Conservation (phyloP, 768 basidiomycete genomes). For the Rhodocollybia butyracea region DNA sequence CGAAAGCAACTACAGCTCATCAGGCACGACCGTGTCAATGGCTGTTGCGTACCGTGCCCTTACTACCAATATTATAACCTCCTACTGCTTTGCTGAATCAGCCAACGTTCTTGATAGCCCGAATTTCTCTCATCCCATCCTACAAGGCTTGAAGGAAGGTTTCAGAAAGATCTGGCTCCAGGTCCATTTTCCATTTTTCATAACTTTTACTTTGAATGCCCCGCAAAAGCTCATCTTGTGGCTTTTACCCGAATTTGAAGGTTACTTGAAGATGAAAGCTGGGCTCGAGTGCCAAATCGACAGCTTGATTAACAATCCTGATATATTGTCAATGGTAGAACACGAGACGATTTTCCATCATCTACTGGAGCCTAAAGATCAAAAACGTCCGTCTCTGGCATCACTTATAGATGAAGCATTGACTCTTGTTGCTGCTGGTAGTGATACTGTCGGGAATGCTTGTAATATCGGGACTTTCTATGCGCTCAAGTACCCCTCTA, state of each 20-base stretch:
- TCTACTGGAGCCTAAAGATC: no score
- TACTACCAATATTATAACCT: constrained; percentile 27
- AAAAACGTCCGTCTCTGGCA: no score
- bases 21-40: constrained; percentile 16
- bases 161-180: constrained; percentile 5
- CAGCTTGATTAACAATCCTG: constrained; percentile 22
- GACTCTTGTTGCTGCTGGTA: no score
- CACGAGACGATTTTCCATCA: constrained; percentile 35
- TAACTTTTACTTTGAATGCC: no score
- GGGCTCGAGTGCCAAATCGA: constrained; percentile 21
- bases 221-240: constrained; percentile 15
- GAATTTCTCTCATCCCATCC: constrained; percentile 22
- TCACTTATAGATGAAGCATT: no score
- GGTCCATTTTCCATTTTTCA: constrained; percentile 21
- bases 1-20: neutral
- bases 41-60: constrained; percentile 22
- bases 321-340: constrained; percentile 19
- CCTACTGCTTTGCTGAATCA: no score
- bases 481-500: no score
- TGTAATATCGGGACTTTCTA: no score
- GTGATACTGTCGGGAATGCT: no score
- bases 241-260: constrained; percentile 14
- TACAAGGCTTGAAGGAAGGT: constrained; percentile 17
- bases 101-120: no score
- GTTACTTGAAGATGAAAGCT: constrained; percentile 13